Base-by-base conservation (phyloP, 495 filamentous ascomycete genomes). In the Bathelium albidoporum region DNA sequence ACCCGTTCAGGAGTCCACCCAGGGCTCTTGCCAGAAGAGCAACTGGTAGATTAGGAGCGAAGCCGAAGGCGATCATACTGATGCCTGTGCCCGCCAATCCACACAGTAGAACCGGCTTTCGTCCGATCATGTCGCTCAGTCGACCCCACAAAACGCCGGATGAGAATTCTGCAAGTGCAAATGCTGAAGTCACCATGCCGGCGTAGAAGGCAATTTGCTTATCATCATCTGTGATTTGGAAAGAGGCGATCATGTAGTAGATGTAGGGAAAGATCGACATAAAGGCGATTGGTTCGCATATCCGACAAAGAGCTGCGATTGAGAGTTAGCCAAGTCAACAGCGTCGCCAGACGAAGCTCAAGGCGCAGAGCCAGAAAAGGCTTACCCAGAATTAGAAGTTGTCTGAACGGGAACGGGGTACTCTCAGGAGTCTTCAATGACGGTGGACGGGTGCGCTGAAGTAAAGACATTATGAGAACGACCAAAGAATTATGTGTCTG, bases 221-320 rank as follows among this genome's bases (percentile, higher is more conserved):
- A 61, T 89, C 81, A 69, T 89, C 86, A 64, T 87, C 73, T 52
- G 91, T 89, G 74, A 94, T 86, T 67, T 89, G 78, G 76, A 99
- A 99, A 39, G 89, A 89, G 68, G 89, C 81, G 58, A 97, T 89
- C 94, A 99, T 99, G 78, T 87, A 94, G 77, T 96, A 99, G 71
- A 93, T 91, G 72, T 99, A 99, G 2, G 94, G 95, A 72, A 99
- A 97, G 68, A 99, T 96, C 59, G 91, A 96, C 89, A 96, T 97
- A 81, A 99, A 97, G 11, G 94, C 95, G 74, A 99, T 96, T 55
- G 94, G 94, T 75, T 99, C 94, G 80, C 90, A 96, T 75, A 99
- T 95, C 68, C 94, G 86, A 72, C 90, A 95, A 66, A 96, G 75
- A 36, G 92, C 94, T 97, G 69, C 59, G 20, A 22, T 39, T 2